Percentiles rank a stretch among this genome's conserved stretches.
phyloP scores from a whole-genome alignment of 1,284 basidiomycete genomes.

The Cutaneotrichosporon mucoides region DNA sequence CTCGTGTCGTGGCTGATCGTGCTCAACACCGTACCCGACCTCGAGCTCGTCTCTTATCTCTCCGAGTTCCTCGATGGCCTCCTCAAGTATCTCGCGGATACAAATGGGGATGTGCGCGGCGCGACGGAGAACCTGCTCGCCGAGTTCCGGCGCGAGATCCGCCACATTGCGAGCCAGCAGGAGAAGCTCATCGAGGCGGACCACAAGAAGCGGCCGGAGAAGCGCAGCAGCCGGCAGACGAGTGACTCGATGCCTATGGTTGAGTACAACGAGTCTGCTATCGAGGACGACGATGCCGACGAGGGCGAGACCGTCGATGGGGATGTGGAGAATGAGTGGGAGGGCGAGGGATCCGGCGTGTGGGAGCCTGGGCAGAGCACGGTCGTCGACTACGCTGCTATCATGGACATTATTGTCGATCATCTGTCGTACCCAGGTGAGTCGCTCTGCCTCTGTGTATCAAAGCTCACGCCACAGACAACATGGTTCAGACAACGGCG shows the following conservation, averaged over 20 bases:
- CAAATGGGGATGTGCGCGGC: conserved; percentile 86
- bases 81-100: conserved; percentile 90
- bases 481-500: conserved; percentile 82
- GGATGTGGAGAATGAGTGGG: conserved; percentile 38
- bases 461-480: conserved; percentile 56
- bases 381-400: conserved; percentile 81
- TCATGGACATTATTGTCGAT: conserved; percentile 90
- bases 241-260: conserved; percentile 22
- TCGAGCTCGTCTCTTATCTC: conserved; percentile 89
- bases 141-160: conserved; percentile 90
- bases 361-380: conserved; percentile 95
- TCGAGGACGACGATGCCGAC: conserved; percentile 24
- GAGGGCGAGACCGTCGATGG: conserved; percentile 19
- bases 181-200: conserved; percentile 45
- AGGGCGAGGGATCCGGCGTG: conserved; percentile 52
- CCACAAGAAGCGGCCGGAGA: conserved; percentile 18
- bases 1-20: conserved; percentile 96
- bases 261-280: conserved; percentile 14
- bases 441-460: conserved; percentile 35
- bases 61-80: conserved; percentile 93
- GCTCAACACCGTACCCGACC: conserved; percentile 91
- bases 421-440: conserved; percentile 80
- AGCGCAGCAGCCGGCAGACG: conserved; percentile 19
- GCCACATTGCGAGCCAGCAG: conserved; percentile 71
- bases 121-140: conserved; percentile 86